These are phyloP conservation scores for Starmerella geochares DNA, from an alignment of 805 yeast genomes.

Conservation along the genomic window DNA sequence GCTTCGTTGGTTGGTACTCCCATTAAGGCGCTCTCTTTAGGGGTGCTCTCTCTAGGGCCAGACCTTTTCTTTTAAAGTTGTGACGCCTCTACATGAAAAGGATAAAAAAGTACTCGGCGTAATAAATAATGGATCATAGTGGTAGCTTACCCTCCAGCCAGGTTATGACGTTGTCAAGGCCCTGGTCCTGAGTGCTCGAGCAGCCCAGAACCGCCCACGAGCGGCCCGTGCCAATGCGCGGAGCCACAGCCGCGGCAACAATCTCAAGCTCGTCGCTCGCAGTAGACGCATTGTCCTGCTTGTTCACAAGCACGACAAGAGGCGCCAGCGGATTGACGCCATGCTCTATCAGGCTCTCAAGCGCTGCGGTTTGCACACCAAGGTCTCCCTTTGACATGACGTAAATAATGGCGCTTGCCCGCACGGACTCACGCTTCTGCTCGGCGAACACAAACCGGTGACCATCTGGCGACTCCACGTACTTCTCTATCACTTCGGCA, in stretches of 20 bases:
- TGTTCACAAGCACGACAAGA: slow-evolving; percentile 18
- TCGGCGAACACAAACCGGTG: slow-evolving; percentile 15
- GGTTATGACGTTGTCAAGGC: slow-evolving; percentile 3
- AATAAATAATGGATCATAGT: slow-evolving; percentile 1
- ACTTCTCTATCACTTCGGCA: slow-evolving; percentile 16
- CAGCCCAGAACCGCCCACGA: slow-evolving; percentile 19
- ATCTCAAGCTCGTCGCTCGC: slow-evolving; percentile 27
- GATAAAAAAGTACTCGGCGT: background rate
- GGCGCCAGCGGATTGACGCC: slow-evolving; percentile 8
- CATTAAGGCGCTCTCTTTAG: too few relatives aligned
- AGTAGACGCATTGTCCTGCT: slow-evolving; percentile 7
- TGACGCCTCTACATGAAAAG: background rate
- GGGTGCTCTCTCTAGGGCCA: background rate
- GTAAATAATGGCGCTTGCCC: slow-evolving; percentile 17
- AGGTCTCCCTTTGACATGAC: slow-evolving; percentile 6
- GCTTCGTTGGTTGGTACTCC: background rate
- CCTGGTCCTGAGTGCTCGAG: slow-evolving; percentile 9
- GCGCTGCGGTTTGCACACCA: background rate
- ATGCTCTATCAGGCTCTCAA: background rate
- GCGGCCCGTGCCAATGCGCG: slow-evolving; percentile 13
- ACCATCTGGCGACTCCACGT: slow-evolving; percentile 7
- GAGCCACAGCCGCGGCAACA: slow-evolving; percentile 29
- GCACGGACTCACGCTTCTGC: slow-evolving; percentile 16
- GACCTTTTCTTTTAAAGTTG: background rate
- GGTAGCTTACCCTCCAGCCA: slow-evolving; percentile 20